Evolutionary conservation across 2,329 filamentous ascomycete genomes (phyloP), one percentile per base, ranked within the genome.

Genomic region (Aspergillus oerlinghausenensis): DNA sequence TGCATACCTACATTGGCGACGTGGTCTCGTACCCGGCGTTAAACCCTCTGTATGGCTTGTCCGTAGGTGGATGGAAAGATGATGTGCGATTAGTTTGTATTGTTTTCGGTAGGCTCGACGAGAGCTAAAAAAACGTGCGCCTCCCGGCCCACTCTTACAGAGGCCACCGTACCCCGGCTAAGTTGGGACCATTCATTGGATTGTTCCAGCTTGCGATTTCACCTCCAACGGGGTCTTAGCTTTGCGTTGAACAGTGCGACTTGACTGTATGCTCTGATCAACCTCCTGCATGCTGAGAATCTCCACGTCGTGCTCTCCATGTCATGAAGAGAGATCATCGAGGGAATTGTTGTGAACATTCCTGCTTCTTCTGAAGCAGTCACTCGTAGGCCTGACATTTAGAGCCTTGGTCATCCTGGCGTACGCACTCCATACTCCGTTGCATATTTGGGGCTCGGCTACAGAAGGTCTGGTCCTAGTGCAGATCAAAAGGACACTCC

Each of bases 401-500:
- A 45, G 10, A 14, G 10, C 42, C 19, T 9, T 23, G n/a, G 11
- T 45, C n/a, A 21, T 6, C 8, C 19, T 4, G 19, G n/a, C 4
- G n/a, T 23, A 35, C 11, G 32, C 14, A 35, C 9, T 29, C 28
- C 28, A 10, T 29, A 19, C 21, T 14, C 9, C 1, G 14, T 17
- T 38, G 32, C 6, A 14, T 38, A 38, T 3, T 60, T 55, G 56
- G 60, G 53, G 54, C 57, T 64, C 61, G 59, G 61, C 57, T 60
- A 62, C 57, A 65, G 56, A 47, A 58, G 59, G 56, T 61, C 59
- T 59, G 51, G 54, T 55, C 51, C 57, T 65, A 63, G 63, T 66
- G 64, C 61, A 66, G 64, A 66, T 66, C 61, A 55, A 65, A 65
- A 58, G 58, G 60, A 65, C 58, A 60, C 58, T 58, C 52, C 50